Percentiles rank a stretch among this genome's conserved stretches.
Evolutionary conservation across 148 eudicot species (phyloP).

Genomic region (Camellia granthamiana): DNA sequence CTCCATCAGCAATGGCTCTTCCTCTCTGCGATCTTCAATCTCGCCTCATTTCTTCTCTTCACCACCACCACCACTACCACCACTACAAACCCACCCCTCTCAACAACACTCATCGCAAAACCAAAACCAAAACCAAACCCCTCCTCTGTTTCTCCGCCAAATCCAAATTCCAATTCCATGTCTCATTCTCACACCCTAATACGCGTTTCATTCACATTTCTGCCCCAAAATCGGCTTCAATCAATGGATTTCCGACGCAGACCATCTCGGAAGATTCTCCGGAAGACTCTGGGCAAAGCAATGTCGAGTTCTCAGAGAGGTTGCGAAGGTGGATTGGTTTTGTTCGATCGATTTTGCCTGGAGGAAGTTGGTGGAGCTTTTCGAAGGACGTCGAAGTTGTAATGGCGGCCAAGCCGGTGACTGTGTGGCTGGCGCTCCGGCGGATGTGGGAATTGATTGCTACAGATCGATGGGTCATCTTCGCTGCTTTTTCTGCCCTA

Average conservation of each 20-base stretch:
- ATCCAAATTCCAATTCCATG: slow-evolving; percentile 11
- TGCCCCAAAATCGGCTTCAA: slow-evolving; percentile 38
- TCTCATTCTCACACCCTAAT: not conserved
- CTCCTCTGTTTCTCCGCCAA: no score
- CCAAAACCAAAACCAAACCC: not conserved
- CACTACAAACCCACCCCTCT: not conserved
- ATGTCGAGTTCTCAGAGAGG: slow-evolving; percentile 27
- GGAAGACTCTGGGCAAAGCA: not conserved
- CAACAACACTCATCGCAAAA: slow-evolving; percentile 14
- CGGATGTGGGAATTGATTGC: slow-evolving; percentile 84
- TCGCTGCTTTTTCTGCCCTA: slow-evolving; percentile 77
- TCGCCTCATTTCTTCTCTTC: slow-evolving; percentile 12
- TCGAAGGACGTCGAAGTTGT: slow-evolving; percentile 46
- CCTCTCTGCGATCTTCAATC: slow-evolving; percentile 22
- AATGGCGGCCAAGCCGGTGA: slow-evolving; percentile 71
- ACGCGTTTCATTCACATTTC: slow-evolving; percentile 15
- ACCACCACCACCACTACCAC: slow-evolving; percentile 3
- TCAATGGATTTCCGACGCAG: slow-evolving; percentile 39
- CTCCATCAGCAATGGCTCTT: slow-evolving; percentile 40
- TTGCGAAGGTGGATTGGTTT: slow-evolving; percentile 32
- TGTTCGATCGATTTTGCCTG: slow-evolving; percentile 57
- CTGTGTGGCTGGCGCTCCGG: slow-evolving; percentile 66
- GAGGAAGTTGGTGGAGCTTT: slow-evolving; percentile 88
- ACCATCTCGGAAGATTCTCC: slow-evolving; percentile 5
- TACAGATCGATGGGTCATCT: slow-evolving; percentile 75